Base-by-base conservation (phyloP, 176 grass and related monocot species). In the Aegilops bicornis region DNA sequence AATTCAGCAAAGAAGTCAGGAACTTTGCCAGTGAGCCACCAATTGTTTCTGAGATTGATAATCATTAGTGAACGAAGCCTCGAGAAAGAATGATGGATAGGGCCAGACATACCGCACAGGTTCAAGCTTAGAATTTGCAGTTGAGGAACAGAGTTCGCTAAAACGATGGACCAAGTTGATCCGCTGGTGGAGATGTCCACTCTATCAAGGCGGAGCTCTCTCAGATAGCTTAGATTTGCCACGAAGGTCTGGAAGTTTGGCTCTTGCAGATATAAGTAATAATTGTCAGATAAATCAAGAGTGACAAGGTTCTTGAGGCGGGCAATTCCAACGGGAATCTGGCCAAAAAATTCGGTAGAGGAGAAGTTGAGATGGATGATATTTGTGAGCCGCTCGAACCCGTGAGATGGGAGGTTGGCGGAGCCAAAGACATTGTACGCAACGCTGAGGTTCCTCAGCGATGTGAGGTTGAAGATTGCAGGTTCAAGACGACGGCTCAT, bases 161-260 rank as follows among this genome's bases (percentile, higher is more conserved):
- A 70, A 43, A 25, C 30, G 17, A 1, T 2, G 17, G 79, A 87
- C 89, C 89, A 91, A 33, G 19, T 82, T 23, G 24, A 8, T 33
- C 37, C 69, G 7, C 5, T 6, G 33, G 17, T 20, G 1, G 13
- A 75, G 12, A 91, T 63, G 31, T 24, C 24, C 15, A 87, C 37
- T 3, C 0, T 0, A 63, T 87, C 81, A 33, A 91, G 76, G 22
- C 63, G 20, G 30, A 91, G 89, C 29, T 77, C 61, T 3, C 25
- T 91, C 69, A 91, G 16, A 81, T 81, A 81, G 61, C 76, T 91
- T 31, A 87, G 82, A 20, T 88, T 85, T 68, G 45, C 56, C 22
- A 91, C 17, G 3, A 87, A 10, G 10, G 24, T 64, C 56, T 47
- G 23, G 14, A 90, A 64, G 7, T n/a, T 56, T 8, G 84, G 84